phyloP scores from a whole-genome alignment of 2,329 filamentous ascomycete genomes.

The Aspergillus pseudonomiae region DNA sequence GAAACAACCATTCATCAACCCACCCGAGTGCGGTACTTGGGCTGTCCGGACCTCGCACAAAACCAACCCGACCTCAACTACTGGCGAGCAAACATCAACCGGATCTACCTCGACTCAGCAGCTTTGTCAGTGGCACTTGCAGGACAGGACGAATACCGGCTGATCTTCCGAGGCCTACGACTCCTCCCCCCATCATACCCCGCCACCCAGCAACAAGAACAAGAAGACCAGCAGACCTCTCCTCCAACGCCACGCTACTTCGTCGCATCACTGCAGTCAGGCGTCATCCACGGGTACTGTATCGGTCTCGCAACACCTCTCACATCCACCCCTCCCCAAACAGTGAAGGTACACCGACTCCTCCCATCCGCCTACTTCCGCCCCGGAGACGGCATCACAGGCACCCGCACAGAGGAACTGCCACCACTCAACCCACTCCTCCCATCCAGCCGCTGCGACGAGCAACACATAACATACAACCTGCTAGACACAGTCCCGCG shows the following conservation, averaged over 20 bases:
- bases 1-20: conserved; percentile 21
- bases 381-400: background rate
- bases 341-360: conserved; percentile 12
- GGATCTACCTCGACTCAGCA: conserved; percentile 25
- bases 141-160: conserved; percentile 13
- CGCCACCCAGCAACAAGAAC: conserved; percentile 2
- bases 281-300: conserved; percentile 19
- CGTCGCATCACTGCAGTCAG: conserved; percentile 19
- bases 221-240: background rate
- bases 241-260: conserved; percentile 15
- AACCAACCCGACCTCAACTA: conserved; percentile 13
- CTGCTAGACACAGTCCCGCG: conserved; percentile 10
- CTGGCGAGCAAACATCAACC: conserved; percentile 22
- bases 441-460: background rate
- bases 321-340: background rate
- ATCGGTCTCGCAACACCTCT: conserved; percentile 16
- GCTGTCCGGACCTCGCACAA: conserved; percentile 9
- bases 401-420: background rate
- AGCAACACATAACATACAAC: conserved; percentile 9
- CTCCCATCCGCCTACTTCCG: conserved; percentile 14
- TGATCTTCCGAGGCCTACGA: conserved; percentile 18
- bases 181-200: conserved; percentile 15
- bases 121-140: conserved; percentile 18
- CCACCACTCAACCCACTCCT: background rate
- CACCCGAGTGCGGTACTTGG: conserved; percentile 26